phyloP scores from a whole-genome alignment of 805 yeast genomes.

The Blastobotrys peoriensis region DNA sequence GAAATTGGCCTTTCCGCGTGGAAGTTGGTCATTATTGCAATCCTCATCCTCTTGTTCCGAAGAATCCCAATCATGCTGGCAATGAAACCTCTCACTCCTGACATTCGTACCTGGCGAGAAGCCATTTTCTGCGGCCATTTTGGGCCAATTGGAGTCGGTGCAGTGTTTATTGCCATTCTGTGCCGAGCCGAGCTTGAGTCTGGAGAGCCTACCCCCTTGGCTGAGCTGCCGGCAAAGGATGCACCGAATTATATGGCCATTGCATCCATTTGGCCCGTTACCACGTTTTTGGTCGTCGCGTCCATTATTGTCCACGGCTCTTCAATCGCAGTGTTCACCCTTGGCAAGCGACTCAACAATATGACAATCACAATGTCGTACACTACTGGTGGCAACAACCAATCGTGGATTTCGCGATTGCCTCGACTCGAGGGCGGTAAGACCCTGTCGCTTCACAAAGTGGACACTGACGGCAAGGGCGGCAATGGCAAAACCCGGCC shows the following conservation, averaged over 20 bases:
- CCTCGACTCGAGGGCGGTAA: slow-evolving; percentile 69
- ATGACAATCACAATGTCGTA: slow-evolving; percentile 90
- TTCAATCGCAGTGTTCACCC: slow-evolving; percentile 68
- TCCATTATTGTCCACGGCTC: slow-evolving; percentile 90
- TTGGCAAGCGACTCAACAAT: slow-evolving; percentile 83
- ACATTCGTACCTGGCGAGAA: slow-evolving; percentile 86
- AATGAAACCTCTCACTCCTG: slow-evolving; percentile 76
- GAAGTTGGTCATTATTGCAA: slow-evolving; percentile 70
- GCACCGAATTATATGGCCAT: slow-evolving; percentile 53
- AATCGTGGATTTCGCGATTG: slow-evolving; percentile 78
- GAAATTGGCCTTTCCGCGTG: slow-evolving; percentile 64
- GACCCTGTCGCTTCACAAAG: slow-evolving; percentile 73
- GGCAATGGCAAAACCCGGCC: slow-evolving; percentile 16
- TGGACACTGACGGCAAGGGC: slow-evolving; percentile 53
- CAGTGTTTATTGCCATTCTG: slow-evolving; percentile 74
- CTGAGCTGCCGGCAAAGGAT: slow-evolving; percentile 40
- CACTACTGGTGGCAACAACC: slow-evolving; percentile 61
- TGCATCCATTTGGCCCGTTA: slow-evolving; percentile 73
- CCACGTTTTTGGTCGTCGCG: slow-evolving; percentile 70
- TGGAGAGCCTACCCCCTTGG: slow-evolving; percentile 52
- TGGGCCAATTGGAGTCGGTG: slow-evolving; percentile 96
- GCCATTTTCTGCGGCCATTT: slow-evolving; percentile 92
- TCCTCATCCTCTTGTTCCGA: slow-evolving; percentile 67
- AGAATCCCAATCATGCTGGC: slow-evolving; percentile 77
- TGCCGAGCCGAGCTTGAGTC: slow-evolving; percentile 69